These are phyloP conservation scores for Hyaloscypha finlandica DNA, from an alignment of 495 filamentous ascomycete genomes.

Conservation along the genomic window DNA sequence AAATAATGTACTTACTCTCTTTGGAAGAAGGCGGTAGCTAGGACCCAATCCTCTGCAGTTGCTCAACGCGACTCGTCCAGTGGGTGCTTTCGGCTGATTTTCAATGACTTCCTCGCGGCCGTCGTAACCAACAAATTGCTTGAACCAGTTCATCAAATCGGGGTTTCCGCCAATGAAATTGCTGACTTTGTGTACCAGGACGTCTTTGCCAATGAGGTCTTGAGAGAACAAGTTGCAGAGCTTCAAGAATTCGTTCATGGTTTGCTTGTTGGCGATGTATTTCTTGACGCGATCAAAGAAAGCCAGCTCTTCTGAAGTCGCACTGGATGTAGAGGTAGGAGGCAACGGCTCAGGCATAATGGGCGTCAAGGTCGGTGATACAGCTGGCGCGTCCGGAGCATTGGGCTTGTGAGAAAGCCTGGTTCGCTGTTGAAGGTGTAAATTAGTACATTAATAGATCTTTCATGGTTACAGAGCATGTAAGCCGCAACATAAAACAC, in stretches of 20 bases:
- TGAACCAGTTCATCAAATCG: conserved; percentile 86
- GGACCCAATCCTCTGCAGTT: conserved; percentile 93
- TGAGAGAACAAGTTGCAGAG: conserved; percentile 91
- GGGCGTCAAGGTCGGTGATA: conserved; percentile 86
- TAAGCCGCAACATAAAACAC: not conserved
- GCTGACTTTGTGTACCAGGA: conserved; percentile 77
- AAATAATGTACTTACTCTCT: conserved; percentile 48
- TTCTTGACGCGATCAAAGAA: conserved; percentile 99
- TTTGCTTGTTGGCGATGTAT: conserved; percentile 86
- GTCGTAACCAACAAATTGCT: conserved; percentile 70
- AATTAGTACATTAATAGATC: not conserved
- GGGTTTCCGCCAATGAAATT: conserved; percentile 85
- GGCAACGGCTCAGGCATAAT: conserved; percentile 82
- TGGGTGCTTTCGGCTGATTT: conserved; percentile 70
- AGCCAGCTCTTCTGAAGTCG: conserved; percentile 73
- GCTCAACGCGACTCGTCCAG: conserved; percentile 78
- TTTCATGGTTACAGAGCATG: not conserved
- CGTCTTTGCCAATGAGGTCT: conserved; percentile 80
- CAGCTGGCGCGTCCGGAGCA: conserved; percentile 63
- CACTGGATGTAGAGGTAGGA: conserved; percentile 64
- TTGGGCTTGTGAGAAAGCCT: conserved; percentile 66
- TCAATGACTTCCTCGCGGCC: conserved; percentile 77
- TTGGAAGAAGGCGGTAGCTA: conserved; percentile 91
- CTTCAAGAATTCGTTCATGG: conserved; percentile 93
- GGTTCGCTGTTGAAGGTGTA: conserved; percentile 41